Evolutionary conservation across 192 early-diverging fungal species (phyloP), one percentile per base, ranked within the genome.

Genomic region (Coemansia sp.): DNA sequence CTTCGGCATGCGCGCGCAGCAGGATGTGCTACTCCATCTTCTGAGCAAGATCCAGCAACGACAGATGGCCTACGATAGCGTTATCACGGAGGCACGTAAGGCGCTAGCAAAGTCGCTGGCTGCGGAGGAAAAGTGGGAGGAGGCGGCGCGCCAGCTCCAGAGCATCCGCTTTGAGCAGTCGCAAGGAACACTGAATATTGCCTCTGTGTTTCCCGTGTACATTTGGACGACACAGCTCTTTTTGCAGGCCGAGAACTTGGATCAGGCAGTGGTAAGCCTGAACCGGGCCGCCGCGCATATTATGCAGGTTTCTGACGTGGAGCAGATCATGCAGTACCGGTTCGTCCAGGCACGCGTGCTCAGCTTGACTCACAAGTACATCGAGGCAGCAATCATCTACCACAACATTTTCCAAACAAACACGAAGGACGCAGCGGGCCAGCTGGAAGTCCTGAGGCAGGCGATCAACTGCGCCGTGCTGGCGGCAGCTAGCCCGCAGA

Each of bases 391-490:
- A 35, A 84, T 83, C 16, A 89, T 92, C 63, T 96, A 96, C 65
- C 91, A 91, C 65, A 89, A 92, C 56, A 82, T 96, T 20, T 89
- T 89, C 60, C 94, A 95, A 76, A 85, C 87, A 8, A 61, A 73
- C 6, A 72, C 86, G 13, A 75, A 91, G 57, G 84, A 85, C 43
- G 82, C 85, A 25, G 83, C 87, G 12, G 87, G 92, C 45, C 85
- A 87, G n/a, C 64, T 73, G 9, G 64, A 77, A 39, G 70, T 76
- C 41, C 66, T 91, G 79, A 83, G 85, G 8, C 84, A 88, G 11
- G 94, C 97, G n/a, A 89, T 99, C 14, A 87, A 86, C 47, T 97
- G 94, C 70, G 91, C 95, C 2, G 89, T 96, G 0, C 79, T 99
- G 56, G 95, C 95, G 5, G 88, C 89, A 21, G 95, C 95, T 6